Percentiles rank a stretch among this genome's conserved stretches.
phyloP scores from a whole-genome alignment of 1,139 yeast species.

The Kurtzmaniella quercitrusa region DNA sequence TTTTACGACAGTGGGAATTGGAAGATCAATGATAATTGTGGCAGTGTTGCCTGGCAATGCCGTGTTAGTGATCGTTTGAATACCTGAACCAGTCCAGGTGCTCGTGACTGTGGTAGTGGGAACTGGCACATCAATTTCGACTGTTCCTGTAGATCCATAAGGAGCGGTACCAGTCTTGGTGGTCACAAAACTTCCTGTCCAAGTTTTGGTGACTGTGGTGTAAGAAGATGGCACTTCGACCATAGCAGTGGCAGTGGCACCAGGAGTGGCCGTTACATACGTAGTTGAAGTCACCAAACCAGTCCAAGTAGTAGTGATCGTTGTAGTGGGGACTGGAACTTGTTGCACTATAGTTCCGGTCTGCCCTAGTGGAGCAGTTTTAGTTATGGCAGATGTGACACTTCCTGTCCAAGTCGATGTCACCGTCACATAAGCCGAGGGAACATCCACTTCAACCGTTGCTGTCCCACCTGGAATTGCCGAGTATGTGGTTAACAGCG shows the following conservation, averaged over 20 bases:
- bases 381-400: constrained; percentile 13
- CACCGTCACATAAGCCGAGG: constrained; percentile 9
- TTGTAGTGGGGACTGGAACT: constrained; percentile 12
- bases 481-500: constrained; percentile 7
- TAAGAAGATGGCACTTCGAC: constrained; percentile 11
- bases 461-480: constrained; percentile 8
- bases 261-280: constrained; percentile 6
- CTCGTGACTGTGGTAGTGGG: constrained; percentile 7
- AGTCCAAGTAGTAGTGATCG: constrained; percentile 3
- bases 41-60: constrained; percentile 5
- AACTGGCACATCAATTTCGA: constrained; percentile 9
- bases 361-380: constrained; percentile 8
- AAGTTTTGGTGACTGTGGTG: constrained; percentile 8
- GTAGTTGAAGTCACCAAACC: constrained; percentile 10
- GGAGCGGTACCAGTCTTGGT: constrained; percentile 12
- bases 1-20: constrained; percentile 1
- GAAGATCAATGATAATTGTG: constrained; percentile 3
- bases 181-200: constrained; percentile 7
- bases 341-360: constrained; percentile 16
- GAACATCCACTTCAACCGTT: constrained; percentile 12
- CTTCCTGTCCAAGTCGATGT: constrained; percentile 8
- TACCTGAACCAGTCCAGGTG: constrained; percentile 1
- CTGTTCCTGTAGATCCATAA: constrained; percentile 10
- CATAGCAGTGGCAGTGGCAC: constrained; percentile 5
- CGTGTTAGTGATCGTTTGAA: neutral